A percentile compares a stretch with the other conserved stretches of the same genome.
phyloP scores from a whole-genome alignment of 805 yeast species.

The Candida xiaguanensis region DNA sequence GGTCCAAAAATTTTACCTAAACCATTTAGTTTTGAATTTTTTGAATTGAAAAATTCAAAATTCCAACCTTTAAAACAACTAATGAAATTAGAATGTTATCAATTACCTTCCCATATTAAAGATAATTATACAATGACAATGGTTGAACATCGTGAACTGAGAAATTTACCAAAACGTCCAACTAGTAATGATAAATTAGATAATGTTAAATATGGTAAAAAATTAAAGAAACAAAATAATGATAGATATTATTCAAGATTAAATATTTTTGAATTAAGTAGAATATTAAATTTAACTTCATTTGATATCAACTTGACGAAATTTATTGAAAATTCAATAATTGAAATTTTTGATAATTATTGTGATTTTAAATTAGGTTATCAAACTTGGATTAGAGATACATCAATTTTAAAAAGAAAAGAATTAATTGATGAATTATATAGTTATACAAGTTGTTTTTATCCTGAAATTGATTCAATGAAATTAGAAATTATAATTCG shows the following conservation, averaged over 20 bases:
- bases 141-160: background rate
- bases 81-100: slow-evolving; percentile 10
- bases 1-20: slow-evolving; percentile 10
- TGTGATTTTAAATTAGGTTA: slow-evolving; percentile 73
- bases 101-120: slow-evolving; percentile 2
- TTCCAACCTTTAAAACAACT: slow-evolving; percentile 12
- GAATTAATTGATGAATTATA: slow-evolving; percentile 47
- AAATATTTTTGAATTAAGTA: slow-evolving; percentile 53
- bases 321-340: slow-evolving; percentile 49
- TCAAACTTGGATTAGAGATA: slow-evolving; percentile 83
- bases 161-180: background rate
- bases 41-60: slow-evolving; percentile 4
- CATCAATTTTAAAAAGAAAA: slow-evolving; percentile 50
- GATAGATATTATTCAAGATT: slow-evolving; percentile 41
- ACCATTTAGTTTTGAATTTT: slow-evolving; percentile 11
- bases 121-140: slow-evolving; percentile 3
- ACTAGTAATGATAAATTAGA: background rate
- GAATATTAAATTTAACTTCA: slow-evolving; percentile 44
- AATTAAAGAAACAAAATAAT: background rate
- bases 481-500: slow-evolving; percentile 70
- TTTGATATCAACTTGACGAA: slow-evolving; percentile 51
- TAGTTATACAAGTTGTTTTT: slow-evolving; percentile 42
- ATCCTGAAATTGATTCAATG: slow-evolving; percentile 47
- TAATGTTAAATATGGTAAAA: background rate
- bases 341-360: slow-evolving; percentile 50